phyloP scores from a whole-genome alignment of 805 yeast genomes.

The Hanseniaspora guilliermondii region DNA sequence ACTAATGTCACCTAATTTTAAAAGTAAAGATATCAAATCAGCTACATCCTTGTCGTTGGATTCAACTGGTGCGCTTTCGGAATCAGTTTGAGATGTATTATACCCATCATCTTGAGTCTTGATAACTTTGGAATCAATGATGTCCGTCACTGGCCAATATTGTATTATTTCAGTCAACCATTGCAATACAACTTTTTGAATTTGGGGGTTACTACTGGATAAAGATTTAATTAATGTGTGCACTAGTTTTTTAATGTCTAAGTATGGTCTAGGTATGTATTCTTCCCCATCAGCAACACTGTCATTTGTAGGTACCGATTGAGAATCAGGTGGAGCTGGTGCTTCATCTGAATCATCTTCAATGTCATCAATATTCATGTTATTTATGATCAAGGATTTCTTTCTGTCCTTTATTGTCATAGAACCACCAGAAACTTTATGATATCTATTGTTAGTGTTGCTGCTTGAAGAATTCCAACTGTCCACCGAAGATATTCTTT shows the following conservation, averaged over 20 bases:
- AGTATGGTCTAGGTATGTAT: conserved; percentile 31
- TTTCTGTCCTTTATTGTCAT: conserved; percentile 25
- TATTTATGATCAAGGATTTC: conserved; percentile 16
- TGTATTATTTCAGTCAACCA: conserved; percentile 69
- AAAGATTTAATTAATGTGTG: conserved; percentile 72
- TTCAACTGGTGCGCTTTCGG: background rate
- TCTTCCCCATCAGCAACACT: conserved; percentile 34
- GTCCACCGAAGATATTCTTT: conserved; percentile 16
- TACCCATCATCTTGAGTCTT: background rate
- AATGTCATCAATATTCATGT: conserved; percentile 4
- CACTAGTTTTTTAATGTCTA: conserved; percentile 69
- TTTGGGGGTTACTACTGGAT: conserved; percentile 59
- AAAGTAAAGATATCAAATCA: background rate
- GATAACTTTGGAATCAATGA: conserved; percentile 19
- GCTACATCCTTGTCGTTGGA: conserved; percentile 6
- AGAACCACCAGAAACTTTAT: background rate
- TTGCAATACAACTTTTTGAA: conserved; percentile 62
- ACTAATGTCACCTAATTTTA: conserved; percentile 1
- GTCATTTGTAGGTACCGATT: background rate
- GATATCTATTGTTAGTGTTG: background rate
- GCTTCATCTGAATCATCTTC: background rate
- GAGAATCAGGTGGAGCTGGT: background rate
- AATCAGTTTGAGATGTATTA: background rate
- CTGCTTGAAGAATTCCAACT: background rate
- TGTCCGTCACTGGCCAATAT: conserved; percentile 22